Evolutionary conservation across 2,329 filamentous ascomycete species (phyloP).

Genomic region (Epicoccum sorghinum): DNA sequence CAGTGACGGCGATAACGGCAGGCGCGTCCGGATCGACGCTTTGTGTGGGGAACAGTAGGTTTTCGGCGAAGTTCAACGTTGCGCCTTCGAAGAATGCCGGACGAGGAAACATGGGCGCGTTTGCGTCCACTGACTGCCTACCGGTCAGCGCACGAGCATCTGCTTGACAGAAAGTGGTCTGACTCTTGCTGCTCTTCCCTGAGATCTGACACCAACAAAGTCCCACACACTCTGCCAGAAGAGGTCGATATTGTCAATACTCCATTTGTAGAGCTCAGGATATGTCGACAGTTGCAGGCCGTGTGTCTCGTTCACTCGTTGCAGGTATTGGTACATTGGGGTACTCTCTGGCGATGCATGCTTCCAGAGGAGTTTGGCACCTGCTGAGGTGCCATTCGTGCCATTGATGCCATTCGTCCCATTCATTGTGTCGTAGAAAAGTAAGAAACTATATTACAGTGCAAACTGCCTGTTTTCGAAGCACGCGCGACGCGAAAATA

Average conservation of each 20-base stretch:
- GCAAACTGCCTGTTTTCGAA: neutral
- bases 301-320: slow-evolving; percentile 71
- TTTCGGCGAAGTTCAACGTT: slow-evolving; percentile 91
- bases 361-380: slow-evolving; percentile 64
- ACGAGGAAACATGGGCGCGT: slow-evolving; percentile 80
- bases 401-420: slow-evolving; percentile 20
- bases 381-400: slow-evolving; percentile 19
- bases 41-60: slow-evolving; percentile 79
- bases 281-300: slow-evolving; percentile 69
- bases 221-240: slow-evolving; percentile 91
- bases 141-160: slow-evolving; percentile 18
- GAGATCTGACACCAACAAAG: slow-evolving; percentile 76
- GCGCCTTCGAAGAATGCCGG: slow-evolving; percentile 83
- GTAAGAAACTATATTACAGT: neutral
- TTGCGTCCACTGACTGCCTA: slow-evolving; percentile 68
- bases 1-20: slow-evolving; percentile 82
- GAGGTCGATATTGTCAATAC: slow-evolving; percentile 71
- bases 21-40: slow-evolving; percentile 63
- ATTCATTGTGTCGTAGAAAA: slow-evolving; percentile 11
- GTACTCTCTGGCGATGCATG: slow-evolving; percentile 71
- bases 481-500: neutral
- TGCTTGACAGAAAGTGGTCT: slow-evolving; percentile 26
- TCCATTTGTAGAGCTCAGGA: slow-evolving; percentile 82
- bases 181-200: slow-evolving; percentile 66
- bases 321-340: slow-evolving; percentile 74